A percentile compares a stretch with the other conserved stretches of the same genome.
Conservation (phyloP, 1,284 basidiomycete species). For the Cryptococcus sp. region DNA sequence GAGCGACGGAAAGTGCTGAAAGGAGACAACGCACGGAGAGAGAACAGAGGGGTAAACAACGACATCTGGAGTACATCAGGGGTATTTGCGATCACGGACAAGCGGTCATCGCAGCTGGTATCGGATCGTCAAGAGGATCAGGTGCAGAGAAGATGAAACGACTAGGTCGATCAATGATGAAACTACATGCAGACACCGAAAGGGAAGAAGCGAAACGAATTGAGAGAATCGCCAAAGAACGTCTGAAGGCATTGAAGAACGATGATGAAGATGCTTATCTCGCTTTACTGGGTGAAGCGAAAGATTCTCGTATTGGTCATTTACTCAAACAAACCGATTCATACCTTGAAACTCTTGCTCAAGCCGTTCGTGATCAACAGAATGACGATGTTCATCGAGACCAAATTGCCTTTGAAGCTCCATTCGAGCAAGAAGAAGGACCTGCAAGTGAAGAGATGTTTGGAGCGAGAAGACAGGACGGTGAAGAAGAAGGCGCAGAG, state of each 20-base stretch:
- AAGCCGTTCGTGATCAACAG: conserved; percentile 92
- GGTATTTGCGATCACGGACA: conserved; percentile 83
- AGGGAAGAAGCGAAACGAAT: conserved; percentile 62
- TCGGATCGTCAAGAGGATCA: conserved; percentile 41
- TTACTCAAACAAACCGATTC: conserved; percentile 88
- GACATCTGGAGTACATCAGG: conserved; percentile 89
- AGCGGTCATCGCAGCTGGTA: conserved; percentile 59
- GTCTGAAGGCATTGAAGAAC: conserved; percentile 94
- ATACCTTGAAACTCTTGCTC: conserved; percentile 91
- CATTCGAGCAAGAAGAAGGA: conserved; percentile 59
- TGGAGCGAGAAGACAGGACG: conserved; percentile 66
- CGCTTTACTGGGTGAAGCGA: conserved; percentile 98
- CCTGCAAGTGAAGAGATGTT: conserved; percentile 84
- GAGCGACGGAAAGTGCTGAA: conserved; percentile 84
- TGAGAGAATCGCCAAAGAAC: conserved; percentile 93
- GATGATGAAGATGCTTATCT: conserved; percentile 99
- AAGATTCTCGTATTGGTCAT: conserved; percentile 98
- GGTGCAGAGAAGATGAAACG: conserved; percentile 42
- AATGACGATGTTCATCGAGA: conserved; percentile 58
- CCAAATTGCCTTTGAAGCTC: conserved; percentile 43
- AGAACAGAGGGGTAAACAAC: conserved; percentile 90
- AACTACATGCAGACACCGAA: conserved; percentile 52
- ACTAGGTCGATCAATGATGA: conserved; percentile 50
- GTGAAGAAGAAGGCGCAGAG: conserved; percentile 56
- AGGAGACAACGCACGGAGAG: conserved; percentile 87